Conservation (phyloP, 805 yeast genomes). For the Metschnikowia corniflorae region DNA sequence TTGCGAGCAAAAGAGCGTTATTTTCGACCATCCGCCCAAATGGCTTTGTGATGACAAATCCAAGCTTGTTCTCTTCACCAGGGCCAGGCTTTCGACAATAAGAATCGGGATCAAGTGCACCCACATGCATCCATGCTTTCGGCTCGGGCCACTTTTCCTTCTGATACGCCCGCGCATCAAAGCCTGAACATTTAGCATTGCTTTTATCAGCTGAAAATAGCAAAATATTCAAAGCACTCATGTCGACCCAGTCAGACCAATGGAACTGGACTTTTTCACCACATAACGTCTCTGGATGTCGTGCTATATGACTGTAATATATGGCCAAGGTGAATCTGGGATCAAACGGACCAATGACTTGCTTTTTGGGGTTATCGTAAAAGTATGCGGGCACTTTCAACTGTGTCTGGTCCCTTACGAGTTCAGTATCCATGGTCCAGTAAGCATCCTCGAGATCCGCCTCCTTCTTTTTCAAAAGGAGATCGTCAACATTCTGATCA, state of each 20-base stretch:
- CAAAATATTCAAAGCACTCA: constrained; percentile 34
- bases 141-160: constrained; percentile 3
- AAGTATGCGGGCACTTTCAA: constrained; percentile 15
- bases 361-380: constrained; percentile 8
- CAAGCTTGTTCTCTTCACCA: constrained; percentile 23
- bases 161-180: constrained; percentile 15
- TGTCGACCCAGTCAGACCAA: constrained; percentile 57
- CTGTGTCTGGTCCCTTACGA: constrained; percentile 9
- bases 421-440: constrained; percentile 17
- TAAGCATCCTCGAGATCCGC: constrained; percentile 12
- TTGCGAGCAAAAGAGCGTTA: constrained; percentile 19
- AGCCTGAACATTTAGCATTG: constrained; percentile 6
- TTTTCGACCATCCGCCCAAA: constrained; percentile 17
- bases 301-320: constrained; percentile 18
- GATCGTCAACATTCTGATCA: constrained; percentile 9
- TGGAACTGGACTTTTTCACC: constrained; percentile 32
- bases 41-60: constrained; percentile 17
- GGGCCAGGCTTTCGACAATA: constrained; percentile 8
- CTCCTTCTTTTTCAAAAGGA: constrained; percentile 5
- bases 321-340: constrained; percentile 26
- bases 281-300: constrained; percentile 7
- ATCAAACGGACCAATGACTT: constrained; percentile 24
- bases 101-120: constrained; percentile 10
- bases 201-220: constrained; percentile 3
- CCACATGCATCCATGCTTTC: constrained; percentile 1